These are phyloP conservation scores for Tulasnella sp. DNA, from an alignment of 768 basidiomycete species.

Conservation along the genomic window DNA sequence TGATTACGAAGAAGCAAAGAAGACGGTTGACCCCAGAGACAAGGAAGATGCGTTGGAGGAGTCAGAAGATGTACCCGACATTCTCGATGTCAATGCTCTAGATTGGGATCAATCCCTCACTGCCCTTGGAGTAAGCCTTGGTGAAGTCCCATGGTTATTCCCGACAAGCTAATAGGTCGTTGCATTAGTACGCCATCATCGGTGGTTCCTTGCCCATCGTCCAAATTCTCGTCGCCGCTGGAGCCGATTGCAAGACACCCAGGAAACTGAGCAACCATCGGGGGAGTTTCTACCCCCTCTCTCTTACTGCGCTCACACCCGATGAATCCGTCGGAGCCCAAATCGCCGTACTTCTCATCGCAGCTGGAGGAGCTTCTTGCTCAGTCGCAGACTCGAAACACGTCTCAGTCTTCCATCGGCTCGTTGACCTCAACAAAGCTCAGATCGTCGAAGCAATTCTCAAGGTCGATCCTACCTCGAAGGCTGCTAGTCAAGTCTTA, in stretches of 20 bases:
- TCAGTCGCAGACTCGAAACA: slow-evolving; percentile 28
- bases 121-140: slow-evolving; percentile 42
- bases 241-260: slow-evolving; percentile 40
- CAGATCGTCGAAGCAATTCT: slow-evolving; percentile 28
- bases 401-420: slow-evolving; percentile 31
- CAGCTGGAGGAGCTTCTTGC: slow-evolving; percentile 28
- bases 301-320: slow-evolving; percentile 27
- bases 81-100: slow-evolving; percentile 45
- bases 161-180: not conserved
- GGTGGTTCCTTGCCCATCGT: slow-evolving; percentile 41
- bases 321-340: slow-evolving; percentile 26
- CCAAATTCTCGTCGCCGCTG: slow-evolving; percentile 41
- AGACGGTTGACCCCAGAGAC: slow-evolving; percentile 19
- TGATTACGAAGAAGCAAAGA: slow-evolving; percentile 37
- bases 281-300: slow-evolving; percentile 27
- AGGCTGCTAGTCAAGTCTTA: slow-evolving; percentile 30
- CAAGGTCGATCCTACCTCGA: slow-evolving; percentile 29
- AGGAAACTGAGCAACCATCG: slow-evolving; percentile 31
- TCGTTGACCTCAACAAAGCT: slow-evolving; percentile 26
- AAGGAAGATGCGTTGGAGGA: slow-evolving; percentile 34
- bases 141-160: too few species aligned
- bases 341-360: slow-evolving; percentile 29
- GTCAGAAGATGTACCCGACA: slow-evolving; percentile 45
- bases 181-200: slow-evolving; percentile 25
- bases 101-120: slow-evolving; percentile 57